A percentile compares a stretch with the other conserved stretches of the same genome.
Conservation (phyloP, 2,329 filamentous ascomycete genomes). For the Aspergillus luchuensis region DNA sequence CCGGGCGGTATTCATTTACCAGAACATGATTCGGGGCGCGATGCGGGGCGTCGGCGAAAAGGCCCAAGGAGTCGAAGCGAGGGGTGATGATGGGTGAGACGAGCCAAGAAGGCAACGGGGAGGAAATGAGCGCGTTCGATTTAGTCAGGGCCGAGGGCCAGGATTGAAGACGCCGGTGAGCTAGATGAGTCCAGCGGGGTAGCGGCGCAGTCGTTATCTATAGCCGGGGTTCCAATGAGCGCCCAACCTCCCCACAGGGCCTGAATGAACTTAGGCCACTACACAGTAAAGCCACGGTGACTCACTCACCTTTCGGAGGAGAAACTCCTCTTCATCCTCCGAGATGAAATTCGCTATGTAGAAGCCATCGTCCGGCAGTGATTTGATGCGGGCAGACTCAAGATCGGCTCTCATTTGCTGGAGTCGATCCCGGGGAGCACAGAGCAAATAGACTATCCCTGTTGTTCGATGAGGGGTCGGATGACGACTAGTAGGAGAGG, state of each 20-base stretch:
- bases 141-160: constrained; percentile 82
- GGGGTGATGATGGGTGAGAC: constrained; percentile 64
- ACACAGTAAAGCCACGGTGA: neutral
- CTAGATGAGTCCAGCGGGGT: constrained; percentile 81
- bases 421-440: neutral
- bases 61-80: constrained; percentile 51
- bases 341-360: constrained; percentile 88
- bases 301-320: constrained; percentile 71
- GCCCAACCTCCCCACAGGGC: neutral
- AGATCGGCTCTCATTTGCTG: constrained; percentile 25
- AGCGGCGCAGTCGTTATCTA: constrained; percentile 62
- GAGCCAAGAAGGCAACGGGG: constrained; percentile 73
- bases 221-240: neutral
- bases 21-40: constrained; percentile 82
- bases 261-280: too few species aligned
- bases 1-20: constrained; percentile 86
- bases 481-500: neutral
- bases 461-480: neutral
- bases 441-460: neutral
- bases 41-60: constrained; percentile 70
- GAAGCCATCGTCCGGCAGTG: constrained; percentile 58
- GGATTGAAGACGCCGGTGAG: constrained; percentile 86
- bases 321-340: constrained; percentile 67
- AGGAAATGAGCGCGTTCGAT: constrained; percentile 71
- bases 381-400: constrained; percentile 33